Conservation (phyloP, 768 basidiomycete species). For the Gymnopilus dilepis region DNA sequence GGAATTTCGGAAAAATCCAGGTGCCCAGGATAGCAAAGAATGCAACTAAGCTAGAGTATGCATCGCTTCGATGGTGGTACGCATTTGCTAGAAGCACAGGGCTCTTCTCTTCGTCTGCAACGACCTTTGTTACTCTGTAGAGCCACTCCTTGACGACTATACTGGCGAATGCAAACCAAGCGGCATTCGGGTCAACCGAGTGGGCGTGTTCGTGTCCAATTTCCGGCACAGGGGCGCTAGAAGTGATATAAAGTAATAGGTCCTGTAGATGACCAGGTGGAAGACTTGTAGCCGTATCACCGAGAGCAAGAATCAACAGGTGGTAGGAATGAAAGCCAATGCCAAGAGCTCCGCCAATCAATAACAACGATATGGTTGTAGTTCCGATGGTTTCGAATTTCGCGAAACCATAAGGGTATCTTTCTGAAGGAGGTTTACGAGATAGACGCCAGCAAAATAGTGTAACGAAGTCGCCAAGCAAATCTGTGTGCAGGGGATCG, state of each 20-base stretch:
- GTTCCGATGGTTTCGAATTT: slow-evolving; percentile 97
- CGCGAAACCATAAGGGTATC: slow-evolving; percentile 87
- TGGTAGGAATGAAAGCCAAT: slow-evolving; percentile 92
- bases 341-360: slow-evolving; percentile 83
- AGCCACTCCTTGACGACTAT: slow-evolving; percentile 92
- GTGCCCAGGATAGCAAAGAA: slow-evolving; percentile 92
- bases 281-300: slow-evolving; percentile 65
- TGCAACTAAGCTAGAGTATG: slow-evolving; percentile 90
- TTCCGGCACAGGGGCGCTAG: slow-evolving; percentile 58
- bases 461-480: slow-evolving; percentile 91
- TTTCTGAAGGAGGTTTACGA: slow-evolving; percentile 75
- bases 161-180: slow-evolving; percentile 90
- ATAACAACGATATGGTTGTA: slow-evolving; percentile 84
- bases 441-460: slow-evolving; percentile 89
- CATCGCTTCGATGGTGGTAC: slow-evolving; percentile 96
- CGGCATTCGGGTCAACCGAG: slow-evolving; percentile 88
- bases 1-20: slow-evolving; percentile 81
- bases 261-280: slow-evolving; percentile 69
- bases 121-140: slow-evolving; percentile 85
- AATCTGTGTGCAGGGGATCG: slow-evolving; percentile 48
- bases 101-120: slow-evolving; percentile 90
- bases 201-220: slow-evolving; percentile 63
- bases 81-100: slow-evolving; percentile 96
- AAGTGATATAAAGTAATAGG: slow-evolving; percentile 60
- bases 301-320: slow-evolving; percentile 76